Evolutionary conservation across 2,329 filamentous ascomycete species (phyloP).

Genomic region (Colletotrichum spaethianum): DNA sequence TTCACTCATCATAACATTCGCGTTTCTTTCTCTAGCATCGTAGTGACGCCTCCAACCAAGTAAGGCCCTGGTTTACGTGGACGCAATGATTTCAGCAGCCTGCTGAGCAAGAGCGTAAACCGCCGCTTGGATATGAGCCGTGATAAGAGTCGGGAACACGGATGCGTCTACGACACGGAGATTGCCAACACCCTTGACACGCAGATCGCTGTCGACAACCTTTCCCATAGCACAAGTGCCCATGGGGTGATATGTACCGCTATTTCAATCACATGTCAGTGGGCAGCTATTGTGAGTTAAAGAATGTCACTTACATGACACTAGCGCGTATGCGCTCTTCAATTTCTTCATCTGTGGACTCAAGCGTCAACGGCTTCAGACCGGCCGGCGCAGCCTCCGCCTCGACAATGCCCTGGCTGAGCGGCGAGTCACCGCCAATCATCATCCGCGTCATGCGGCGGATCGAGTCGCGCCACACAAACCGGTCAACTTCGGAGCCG

Average conservation of each 20-base stretch:
- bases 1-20: neutral
- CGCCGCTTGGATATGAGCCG: conserved; percentile 61
- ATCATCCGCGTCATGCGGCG: conserved; percentile 45
- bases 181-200: conserved; percentile 53
- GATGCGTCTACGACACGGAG: conserved; percentile 56
- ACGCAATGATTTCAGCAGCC: conserved; percentile 67
- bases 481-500: conserved; percentile 49
- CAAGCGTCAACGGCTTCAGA: conserved; percentile 42
- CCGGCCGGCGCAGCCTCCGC: conserved; percentile 45
- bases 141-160: conserved; percentile 51
- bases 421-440: conserved; percentile 35
- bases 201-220: conserved; percentile 48
- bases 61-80: neutral
- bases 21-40: neutral
- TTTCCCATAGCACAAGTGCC: conserved; percentile 52
- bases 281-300: neutral
- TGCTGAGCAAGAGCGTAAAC: conserved; percentile 72
- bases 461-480: conserved; percentile 47
- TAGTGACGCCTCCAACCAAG: neutral
- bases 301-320: conserved; percentile 4
- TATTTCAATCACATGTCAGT: conserved; percentile 36
- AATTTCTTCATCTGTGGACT: conserved; percentile 48
- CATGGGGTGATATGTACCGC: conserved; percentile 44
- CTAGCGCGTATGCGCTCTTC: conserved; percentile 43
- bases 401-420: conserved; percentile 42